These are phyloP conservation scores for Huiozyma sinensis DNA, from an alignment of 805 yeast species.

Conservation along the genomic window DNA sequence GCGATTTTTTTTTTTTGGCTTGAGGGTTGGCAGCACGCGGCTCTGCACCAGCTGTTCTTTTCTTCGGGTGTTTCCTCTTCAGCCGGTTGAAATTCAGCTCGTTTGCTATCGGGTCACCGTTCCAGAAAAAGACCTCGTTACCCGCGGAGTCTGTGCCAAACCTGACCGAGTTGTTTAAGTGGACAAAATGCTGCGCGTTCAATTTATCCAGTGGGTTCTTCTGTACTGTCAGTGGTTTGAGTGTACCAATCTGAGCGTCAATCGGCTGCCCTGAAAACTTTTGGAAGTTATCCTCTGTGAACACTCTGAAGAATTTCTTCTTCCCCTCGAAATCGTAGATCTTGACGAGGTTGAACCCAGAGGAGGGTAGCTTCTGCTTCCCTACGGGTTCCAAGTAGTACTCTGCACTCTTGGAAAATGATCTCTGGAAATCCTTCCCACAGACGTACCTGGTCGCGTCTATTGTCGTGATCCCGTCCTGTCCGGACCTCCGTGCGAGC, in stretches of 20 bases:
- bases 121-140: slow-evolving; percentile 24
- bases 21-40: neutral
- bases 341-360: slow-evolving; percentile 38
- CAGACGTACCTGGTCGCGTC: slow-evolving; percentile 39
- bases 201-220: slow-evolving; percentile 10
- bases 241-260: slow-evolving; percentile 15
- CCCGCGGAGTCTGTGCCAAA: slow-evolving; percentile 13
- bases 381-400: slow-evolving; percentile 34
- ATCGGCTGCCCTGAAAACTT: slow-evolving; percentile 21
- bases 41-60: neutral
- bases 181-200: slow-evolving; percentile 16
- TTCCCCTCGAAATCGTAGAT: slow-evolving; percentile 69
- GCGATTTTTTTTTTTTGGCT: neutral
- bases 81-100: slow-evolving; percentile 7
- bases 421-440: slow-evolving; percentile 45
- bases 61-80: slow-evolving; percentile 6
- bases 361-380: slow-evolving; percentile 21
- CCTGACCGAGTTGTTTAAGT: slow-evolving; percentile 22
- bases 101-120: slow-evolving; percentile 19
- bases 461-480: slow-evolving; percentile 50
- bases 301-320: slow-evolving; percentile 57
- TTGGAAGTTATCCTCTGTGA: slow-evolving; percentile 35
- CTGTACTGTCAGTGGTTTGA: slow-evolving; percentile 4
- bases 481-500: slow-evolving; percentile 31
- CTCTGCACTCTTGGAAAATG: slow-evolving; percentile 43